phyloP scores from a whole-genome alignment of 2,329 filamentous ascomycete species.

The Pseudogymnoascus sp. region DNA sequence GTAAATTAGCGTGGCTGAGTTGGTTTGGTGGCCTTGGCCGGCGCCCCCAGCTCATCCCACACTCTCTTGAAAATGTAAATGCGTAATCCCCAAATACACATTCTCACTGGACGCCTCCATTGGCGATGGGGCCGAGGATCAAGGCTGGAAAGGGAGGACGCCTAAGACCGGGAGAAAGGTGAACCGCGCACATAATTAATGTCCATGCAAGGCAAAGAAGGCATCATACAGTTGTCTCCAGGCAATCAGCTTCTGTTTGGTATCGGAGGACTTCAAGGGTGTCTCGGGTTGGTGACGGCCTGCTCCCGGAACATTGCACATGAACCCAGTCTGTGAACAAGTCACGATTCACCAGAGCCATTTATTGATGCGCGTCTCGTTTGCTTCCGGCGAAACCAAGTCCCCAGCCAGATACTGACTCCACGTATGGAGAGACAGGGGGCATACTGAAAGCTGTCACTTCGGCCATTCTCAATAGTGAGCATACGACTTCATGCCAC shows the following conservation, averaged over 20 bases:
- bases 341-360: constrained; percentile 5
- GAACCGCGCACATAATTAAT: constrained; percentile 5
- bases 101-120: constrained; percentile 4
- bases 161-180: not conserved
- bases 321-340: constrained; percentile 4
- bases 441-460: not conserved
- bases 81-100: constrained; percentile 3
- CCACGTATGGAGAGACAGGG: constrained; percentile 4
- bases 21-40: constrained; percentile 5
- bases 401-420: not conserved
- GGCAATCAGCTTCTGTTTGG: not conserved
- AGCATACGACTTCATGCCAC: too few species aligned
- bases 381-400: constrained; percentile 3
- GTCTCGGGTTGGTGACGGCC: not conserved
- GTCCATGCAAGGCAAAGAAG: constrained; percentile 5
- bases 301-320: constrained; percentile 1
- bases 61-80: constrained; percentile 5
- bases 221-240: constrained; percentile 1
- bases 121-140: not conserved
- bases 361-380: constrained; percentile 5
- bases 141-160: not conserved
- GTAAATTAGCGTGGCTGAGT: constrained; percentile 7
- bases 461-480: not conserved
- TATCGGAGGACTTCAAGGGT: not conserved
- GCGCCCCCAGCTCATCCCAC: not conserved